Percentiles rank a stretch among this genome's conserved stretches.
phyloP scores from a whole-genome alignment of 148 eudicot genomes.

The Spergularia marina region DNA sequence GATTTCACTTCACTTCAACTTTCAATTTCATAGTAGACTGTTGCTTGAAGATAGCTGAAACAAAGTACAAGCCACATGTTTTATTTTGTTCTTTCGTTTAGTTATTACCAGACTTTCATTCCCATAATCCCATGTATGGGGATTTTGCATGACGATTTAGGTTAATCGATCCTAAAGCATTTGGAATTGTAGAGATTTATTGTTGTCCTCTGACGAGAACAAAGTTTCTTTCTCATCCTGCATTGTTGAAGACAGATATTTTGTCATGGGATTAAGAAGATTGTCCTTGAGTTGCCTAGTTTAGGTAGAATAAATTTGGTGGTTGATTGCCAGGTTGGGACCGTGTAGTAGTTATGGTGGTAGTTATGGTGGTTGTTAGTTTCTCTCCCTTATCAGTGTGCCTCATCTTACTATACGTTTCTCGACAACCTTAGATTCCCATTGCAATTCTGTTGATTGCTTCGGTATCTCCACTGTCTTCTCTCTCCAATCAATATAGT shows the following conservation, averaged over 20 bases:
- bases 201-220: too few species aligned
- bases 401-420: background rate
- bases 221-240: too few species aligned
- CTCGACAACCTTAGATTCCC: background rate
- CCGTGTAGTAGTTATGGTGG: background rate
- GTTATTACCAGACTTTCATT: too few species aligned
- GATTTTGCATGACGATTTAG: too few species aligned
- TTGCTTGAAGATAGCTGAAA: background rate
- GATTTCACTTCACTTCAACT: background rate
- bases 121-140: too few species aligned
- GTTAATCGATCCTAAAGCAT: too few species aligned
- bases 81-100: too few species aligned
- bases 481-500: background rate
- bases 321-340: background rate
- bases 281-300: background rate
- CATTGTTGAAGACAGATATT: background rate
- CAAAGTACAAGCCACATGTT: too few species aligned
- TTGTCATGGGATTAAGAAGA: background rate
- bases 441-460: background rate
- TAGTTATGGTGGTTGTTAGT: background rate
- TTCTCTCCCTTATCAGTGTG: background rate
- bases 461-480: background rate
- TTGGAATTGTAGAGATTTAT: too few species aligned
- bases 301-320: background rate
- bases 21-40: background rate